Percentiles rank a stretch among this genome's conserved stretches.
Conservation (phyloP, 176 grass and related monocot species). For the Tillandsia leiboldiana region DNA sequence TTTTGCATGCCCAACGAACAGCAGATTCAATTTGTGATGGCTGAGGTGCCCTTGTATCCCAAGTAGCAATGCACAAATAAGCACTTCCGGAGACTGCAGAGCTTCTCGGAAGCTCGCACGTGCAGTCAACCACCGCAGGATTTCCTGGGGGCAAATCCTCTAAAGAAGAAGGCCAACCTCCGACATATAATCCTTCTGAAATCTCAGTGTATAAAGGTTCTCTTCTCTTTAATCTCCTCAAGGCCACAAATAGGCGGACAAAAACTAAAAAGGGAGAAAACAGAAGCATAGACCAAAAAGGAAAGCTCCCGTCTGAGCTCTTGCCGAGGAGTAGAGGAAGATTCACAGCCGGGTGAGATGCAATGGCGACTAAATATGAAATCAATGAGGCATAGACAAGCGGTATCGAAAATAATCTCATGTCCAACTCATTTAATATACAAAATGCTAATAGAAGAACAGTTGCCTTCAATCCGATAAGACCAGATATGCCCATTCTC, state of each 20-base stretch:
- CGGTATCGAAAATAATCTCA: constrained; percentile 36
- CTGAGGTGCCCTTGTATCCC: constrained; percentile 75
- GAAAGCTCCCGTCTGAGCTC: constrained; percentile 51
- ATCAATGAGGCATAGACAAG: constrained; percentile 52
- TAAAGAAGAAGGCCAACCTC: constrained; percentile 76
- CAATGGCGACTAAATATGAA: constrained; percentile 48
- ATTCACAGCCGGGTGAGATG: constrained; percentile 67
- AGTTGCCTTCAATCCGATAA: constrained; percentile 58
- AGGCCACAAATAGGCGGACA: constrained; percentile 51
- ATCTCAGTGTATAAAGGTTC: constrained; percentile 76
- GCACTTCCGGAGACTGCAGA: constrained; percentile 34
- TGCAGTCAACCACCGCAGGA: constrained; percentile 79
- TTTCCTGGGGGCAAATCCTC: constrained; percentile 62
- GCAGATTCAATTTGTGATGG: constrained; percentile 70
- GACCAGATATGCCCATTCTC: constrained; percentile 69
- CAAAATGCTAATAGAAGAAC: constrained; percentile 32
- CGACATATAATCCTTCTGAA: constrained; percentile 65
- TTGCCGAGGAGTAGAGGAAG: constrained; percentile 77
- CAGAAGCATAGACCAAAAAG: constrained; percentile 72
- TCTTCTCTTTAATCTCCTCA: constrained; percentile 58
- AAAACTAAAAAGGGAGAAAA: constrained; percentile 68
- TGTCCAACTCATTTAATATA: constrained; percentile 33
- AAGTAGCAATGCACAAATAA: constrained; percentile 70
- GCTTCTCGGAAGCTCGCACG: constrained; percentile 78
- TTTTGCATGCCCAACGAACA: constrained; percentile 61